Percentiles rank a stretch among this genome's conserved stretches.
These are phyloP conservation scores for Ogataea nonfermentans DNA, from an alignment of 805 yeast genomes.

Conservation along the genomic window DNA sequence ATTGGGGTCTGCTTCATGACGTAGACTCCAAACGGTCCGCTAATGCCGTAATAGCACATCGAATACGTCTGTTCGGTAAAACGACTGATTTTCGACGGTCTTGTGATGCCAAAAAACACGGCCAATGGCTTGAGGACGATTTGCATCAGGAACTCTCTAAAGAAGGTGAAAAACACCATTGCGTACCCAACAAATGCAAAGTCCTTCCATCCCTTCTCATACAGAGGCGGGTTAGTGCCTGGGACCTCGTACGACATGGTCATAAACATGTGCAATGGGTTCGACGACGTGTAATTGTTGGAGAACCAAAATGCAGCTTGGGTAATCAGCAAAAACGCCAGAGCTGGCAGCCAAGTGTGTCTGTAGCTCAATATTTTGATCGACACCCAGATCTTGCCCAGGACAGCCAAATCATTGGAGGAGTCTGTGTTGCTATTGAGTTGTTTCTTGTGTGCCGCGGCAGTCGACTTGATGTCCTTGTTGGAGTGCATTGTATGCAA, in stretches of 20 bases:
- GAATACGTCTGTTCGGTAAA: slow-evolving; percentile 94
- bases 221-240: slow-evolving; percentile 53
- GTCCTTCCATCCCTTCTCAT: slow-evolving; percentile 88
- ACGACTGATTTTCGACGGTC: slow-evolving; percentile 62
- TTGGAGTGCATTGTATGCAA: slow-evolving; percentile 64
- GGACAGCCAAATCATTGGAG: slow-evolving; percentile 50
- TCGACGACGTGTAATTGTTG: slow-evolving; percentile 55
- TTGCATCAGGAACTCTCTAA: slow-evolving; percentile 90
- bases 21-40: slow-evolving; percentile 86
- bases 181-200: slow-evolving; percentile 74
- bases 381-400: slow-evolving; percentile 54
- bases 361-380: slow-evolving; percentile 57
- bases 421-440: slow-evolving; percentile 27
- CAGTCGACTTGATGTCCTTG: slow-evolving; percentile 41
- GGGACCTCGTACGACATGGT: slow-evolving; percentile 61
- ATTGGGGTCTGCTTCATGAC: slow-evolving; percentile 81
- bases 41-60: slow-evolving; percentile 70
- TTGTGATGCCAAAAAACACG: slow-evolving; percentile 44
- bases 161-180: slow-evolving; percentile 84
- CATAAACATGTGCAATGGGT: slow-evolving; percentile 63
- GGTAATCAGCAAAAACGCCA: slow-evolving; percentile 44
- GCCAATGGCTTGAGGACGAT: slow-evolving; percentile 75
- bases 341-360: slow-evolving; percentile 73
- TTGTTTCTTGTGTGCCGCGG: slow-evolving; percentile 30
- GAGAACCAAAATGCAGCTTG: slow-evolving; percentile 50